Base-by-base conservation (phyloP, 2,329 filamentous ascomycete species). In the Colletotrichum paranaense region DNA sequence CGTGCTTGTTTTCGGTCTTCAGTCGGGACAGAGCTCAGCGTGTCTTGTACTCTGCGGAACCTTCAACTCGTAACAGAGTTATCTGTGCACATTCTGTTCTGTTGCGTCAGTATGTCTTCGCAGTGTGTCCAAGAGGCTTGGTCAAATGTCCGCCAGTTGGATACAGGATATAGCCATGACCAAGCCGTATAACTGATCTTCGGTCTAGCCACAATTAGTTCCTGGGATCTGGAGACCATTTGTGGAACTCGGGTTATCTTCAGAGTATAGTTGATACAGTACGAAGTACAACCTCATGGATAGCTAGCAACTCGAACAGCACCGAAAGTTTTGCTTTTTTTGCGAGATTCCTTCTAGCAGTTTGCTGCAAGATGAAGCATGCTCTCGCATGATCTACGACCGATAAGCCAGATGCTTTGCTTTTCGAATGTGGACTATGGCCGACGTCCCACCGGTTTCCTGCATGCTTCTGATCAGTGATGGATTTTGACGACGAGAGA, bases 291-390 rank as follows among this genome's bases (percentile, higher is more conserved):
- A 14, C n/a, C 19, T 8, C 35, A n/a, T 6, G 11, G 12, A 28
- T 58, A 22, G 30, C 46, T 32, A 38, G 24, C 66, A 30, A 53
- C 38, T 57, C 42, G 28, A 55, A 53, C 52, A 42, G 55, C 28
- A 58, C 38, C 67, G 53, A 60, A 35, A 60, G 22, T 3, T 58
- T 65, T 70, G 56, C 65, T 69, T 73, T 69, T 73, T 59, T 65
- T 46, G 14, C 24, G 56, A 60, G 52, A 58, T 46, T 35, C 22
- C 7, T 56, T 58, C 26, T 26, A 60, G 67, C 32, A 16, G 16
- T 30, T 22, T 69, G 60, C 59, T 24, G 70, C 67, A 35, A 55
- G 59, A 46, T 42, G 70, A 46, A 52, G 24, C 49, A 49, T 35
- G 16, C 24, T 57, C 60, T 66, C 32, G 49, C 62, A 66, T 65